phyloP scores from a whole-genome alignment of 164 flowering plant genomes.

The Dillenia suffruticosa region DNA sequence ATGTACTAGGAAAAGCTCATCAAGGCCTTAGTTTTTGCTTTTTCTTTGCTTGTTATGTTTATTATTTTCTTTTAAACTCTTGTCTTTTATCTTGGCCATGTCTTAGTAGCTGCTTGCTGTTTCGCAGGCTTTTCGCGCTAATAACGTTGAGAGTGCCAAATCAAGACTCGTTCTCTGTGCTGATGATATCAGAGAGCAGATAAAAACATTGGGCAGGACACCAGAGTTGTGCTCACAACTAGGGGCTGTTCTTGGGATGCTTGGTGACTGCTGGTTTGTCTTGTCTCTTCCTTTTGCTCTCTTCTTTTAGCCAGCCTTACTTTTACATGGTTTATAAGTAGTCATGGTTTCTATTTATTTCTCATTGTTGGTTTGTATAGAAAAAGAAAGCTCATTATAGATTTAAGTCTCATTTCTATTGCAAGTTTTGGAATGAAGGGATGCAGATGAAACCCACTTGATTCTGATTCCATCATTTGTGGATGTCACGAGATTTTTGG shows the following conservation, averaged over 20 bases:
- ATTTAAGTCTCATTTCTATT: too few species aligned
- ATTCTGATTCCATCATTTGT: too few species aligned
- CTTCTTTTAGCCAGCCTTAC: neutral
- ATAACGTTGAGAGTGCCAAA: slow-evolving; percentile 88
- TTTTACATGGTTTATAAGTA: too few species aligned
- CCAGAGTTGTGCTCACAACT: slow-evolving; percentile 92
- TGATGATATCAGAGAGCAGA: slow-evolving; percentile 76
- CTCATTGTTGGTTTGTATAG: too few species aligned
- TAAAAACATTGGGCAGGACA: slow-evolving; percentile 57
- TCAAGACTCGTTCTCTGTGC: slow-evolving; percentile 82
- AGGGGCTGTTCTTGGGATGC: slow-evolving; percentile 97
- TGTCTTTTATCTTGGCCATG: neutral
- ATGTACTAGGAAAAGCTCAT: too few species aligned
- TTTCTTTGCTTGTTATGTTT: too few species aligned
- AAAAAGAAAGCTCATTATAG: too few species aligned
- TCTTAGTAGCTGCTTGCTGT: slow-evolving; percentile 4
- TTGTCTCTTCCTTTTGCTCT: slow-evolving; percentile 7
- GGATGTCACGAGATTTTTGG: too few species aligned
- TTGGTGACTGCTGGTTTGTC: slow-evolving; percentile 94
- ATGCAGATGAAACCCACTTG: too few species aligned
- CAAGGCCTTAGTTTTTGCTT: too few species aligned
- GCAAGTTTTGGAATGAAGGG: too few species aligned
- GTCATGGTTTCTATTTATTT: too few species aligned
- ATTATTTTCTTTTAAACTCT: neutral
- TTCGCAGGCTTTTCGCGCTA: slow-evolving; percentile 82